Evolutionary conservation across 2,329 filamentous ascomycete genomes (phyloP), one percentile per base, ranked within the genome.

Genomic region (Berkeleyomyces rouxiae): DNA sequence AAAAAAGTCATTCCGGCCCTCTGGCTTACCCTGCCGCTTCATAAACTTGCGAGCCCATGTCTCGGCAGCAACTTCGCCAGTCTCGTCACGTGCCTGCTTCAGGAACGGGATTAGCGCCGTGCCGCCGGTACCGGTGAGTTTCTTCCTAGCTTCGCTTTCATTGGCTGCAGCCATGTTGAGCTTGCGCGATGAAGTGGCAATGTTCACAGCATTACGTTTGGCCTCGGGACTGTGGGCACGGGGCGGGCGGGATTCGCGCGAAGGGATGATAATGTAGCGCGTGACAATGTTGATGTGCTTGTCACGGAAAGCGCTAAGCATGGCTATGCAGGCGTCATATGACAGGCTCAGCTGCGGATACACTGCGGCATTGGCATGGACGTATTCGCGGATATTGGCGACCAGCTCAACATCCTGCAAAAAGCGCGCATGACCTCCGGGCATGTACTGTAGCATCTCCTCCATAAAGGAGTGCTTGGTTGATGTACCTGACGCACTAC

Each of bases 401-500:
- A 96, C 84, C 13, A 77, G 77, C 59, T 82, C 79, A 10, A 96
- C 85, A 66, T 95, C 87, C 66, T 87, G 81, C 3, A 99, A 79
- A 75, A 99, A 99, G 47, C 88, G 85, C 3, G 90, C 87, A 70
- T 99, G 93, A 0, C 87, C 83, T 0, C 90, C 92, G 0, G 93
- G 93, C 93, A 99, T 99, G 75, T 99, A 99, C 55, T 82, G 82
- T 64, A 92, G 87, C 93, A 99, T 99, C 67, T 99, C 93, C 70
- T 88, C 84, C 70, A 99, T 92, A 75, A 99, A 99, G 70, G 93
- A 95, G 75, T 96, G 84, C 47, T 81, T 79, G 4, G 83, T 79
- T 0, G 74, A 70, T 4, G 46, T 62, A 13, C 46, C 16, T 3
- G 55, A 61, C 75, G 74, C 67, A 68, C 69, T 69, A 5, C 70